These are phyloP conservation scores for Didymella lethalis DNA, from an alignment of 2,329 filamentous ascomycete species.

Conservation along the genomic window DNA sequence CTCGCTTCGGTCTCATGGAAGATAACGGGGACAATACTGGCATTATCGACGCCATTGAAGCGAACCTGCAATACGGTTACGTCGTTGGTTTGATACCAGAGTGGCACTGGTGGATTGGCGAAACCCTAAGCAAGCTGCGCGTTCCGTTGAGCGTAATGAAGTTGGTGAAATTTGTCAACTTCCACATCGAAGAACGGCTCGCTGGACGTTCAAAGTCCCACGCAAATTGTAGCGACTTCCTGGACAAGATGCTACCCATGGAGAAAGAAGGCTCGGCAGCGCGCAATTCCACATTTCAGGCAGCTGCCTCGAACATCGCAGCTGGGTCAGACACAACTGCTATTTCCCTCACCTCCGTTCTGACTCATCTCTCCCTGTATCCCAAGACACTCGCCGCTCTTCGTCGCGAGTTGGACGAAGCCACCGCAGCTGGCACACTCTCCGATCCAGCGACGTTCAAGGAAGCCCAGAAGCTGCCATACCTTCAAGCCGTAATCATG, in stretches of 20 bases:
- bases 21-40: too few species aligned
- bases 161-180: conserved; percentile 1
- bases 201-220: conserved; percentile 18
- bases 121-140: background rate
- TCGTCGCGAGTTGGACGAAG: conserved; percentile 30
- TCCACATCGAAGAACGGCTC: conserved; percentile 11
- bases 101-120: conserved; percentile 11
- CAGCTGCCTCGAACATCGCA: conserved; percentile 44
- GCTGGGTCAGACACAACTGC: conserved; percentile 58
- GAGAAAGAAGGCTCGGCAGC: conserved; percentile 23
- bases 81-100: conserved; percentile 18
- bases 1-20: conserved; percentile 28
- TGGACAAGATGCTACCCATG: conserved; percentile 24
- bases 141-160: background rate
- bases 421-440: conserved; percentile 14
- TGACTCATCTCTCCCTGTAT: conserved; percentile 56
- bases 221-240: conserved; percentile 20
- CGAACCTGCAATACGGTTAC: background rate
- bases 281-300: conserved; percentile 6
- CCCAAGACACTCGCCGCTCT: conserved; percentile 32
- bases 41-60: too few species aligned
- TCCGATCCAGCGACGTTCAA: conserved; percentile 27
- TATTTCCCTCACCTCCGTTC: conserved; percentile 56
- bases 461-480: conserved; percentile 55
- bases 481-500: conserved; percentile 52